Evolutionary conservation across 75 land plant genomes (phyloP), one percentile per base, ranked within the genome.

Genomic region (Cupressus sempervirens): DNA sequence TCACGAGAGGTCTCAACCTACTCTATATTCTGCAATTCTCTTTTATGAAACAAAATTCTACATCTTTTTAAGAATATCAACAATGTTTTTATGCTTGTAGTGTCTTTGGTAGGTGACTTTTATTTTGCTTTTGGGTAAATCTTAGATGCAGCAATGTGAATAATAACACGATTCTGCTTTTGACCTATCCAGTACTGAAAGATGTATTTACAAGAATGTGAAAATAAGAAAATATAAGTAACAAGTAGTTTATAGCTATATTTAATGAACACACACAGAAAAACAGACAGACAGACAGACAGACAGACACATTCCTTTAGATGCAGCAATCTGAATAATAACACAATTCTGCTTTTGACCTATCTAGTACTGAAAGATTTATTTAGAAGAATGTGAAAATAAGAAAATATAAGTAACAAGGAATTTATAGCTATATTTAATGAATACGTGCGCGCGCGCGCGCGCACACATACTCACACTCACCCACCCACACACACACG

Each of bases 1-100:
- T 43, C 81, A 79, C 50, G 45, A 79, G 30, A 79, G 81, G 81
- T 79, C 18, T 18, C 50, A 45, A 79, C 46, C 30, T n/a, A 41
- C 45, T 79, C 81, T 45, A 20, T 45, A 23, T 23, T 79, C 50
- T 12, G n/a, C 9, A 26, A 41, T 43, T 10, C 8, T 79, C 45
- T 7, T 70, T 30, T 62, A 0, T 11, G 52, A 50, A 50, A 50
- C 26, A 56, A 4, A 62, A 62, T 62, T 62, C 67, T n/a, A n/a
- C 67, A 62, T 20, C 6, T 62, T 62, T 62, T 62, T n/a, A 62
- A 20, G 67, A 62, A 20, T 4, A 3, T 23, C 26, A 62, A 23
- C 67, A 62, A 23, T 62, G 67, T 62, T 62, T 5, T 20, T 62
- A 62, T 10, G 14, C 52, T 62, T 20, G 9, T 46, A 8, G 26